Evolutionary conservation across 2,329 filamentous ascomycete species (phyloP).

Genomic region (Claviceps fusiformis): DNA sequence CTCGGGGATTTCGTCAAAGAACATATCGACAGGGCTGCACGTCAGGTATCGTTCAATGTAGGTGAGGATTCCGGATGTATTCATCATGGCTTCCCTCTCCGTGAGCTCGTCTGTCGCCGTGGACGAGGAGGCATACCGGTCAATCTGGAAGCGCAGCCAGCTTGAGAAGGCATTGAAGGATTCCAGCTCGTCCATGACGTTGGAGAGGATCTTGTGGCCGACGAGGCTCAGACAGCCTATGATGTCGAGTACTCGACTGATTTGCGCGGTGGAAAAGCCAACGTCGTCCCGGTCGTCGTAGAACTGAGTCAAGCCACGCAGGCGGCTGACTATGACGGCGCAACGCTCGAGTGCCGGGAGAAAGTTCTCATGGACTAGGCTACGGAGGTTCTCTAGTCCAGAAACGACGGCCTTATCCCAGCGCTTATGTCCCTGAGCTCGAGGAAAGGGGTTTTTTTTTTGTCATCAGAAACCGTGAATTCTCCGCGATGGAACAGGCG

Average conservation of each 20-base stretch:
- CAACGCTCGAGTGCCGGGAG: constrained; percentile 78
- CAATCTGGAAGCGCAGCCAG: constrained; percentile 77
- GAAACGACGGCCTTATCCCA: constrained; percentile 82
- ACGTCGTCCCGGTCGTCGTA: constrained; percentile 53
- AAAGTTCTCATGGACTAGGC: constrained; percentile 73
- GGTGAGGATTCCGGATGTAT: constrained; percentile 56
- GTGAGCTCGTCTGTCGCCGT: constrained; percentile 54
- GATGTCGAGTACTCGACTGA: constrained; percentile 54
- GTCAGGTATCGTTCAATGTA: constrained; percentile 65
- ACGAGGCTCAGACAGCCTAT: constrained; percentile 64
- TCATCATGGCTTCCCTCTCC: constrained; percentile 65
- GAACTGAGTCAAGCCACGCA: constrained; percentile 73
- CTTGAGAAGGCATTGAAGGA: constrained; percentile 66
- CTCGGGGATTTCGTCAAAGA: constrained; percentile 36
- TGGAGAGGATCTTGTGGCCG: constrained; percentile 57
- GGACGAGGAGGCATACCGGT: constrained; percentile 53
- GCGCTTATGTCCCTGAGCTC: constrained; percentile 64
- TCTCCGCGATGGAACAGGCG: background rate
- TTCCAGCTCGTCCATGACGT: constrained; percentile 62
- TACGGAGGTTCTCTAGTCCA: constrained; percentile 64
- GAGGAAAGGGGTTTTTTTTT: too few species aligned
- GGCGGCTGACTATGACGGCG: constrained; percentile 64
- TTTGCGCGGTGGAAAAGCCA: constrained; percentile 50
- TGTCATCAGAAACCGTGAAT: background rate
- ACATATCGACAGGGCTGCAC: constrained; percentile 50